These are phyloP conservation scores for Moesziomyces sp. DNA, from an alignment of 1,284 basidiomycete genomes.

Conservation along the genomic window DNA sequence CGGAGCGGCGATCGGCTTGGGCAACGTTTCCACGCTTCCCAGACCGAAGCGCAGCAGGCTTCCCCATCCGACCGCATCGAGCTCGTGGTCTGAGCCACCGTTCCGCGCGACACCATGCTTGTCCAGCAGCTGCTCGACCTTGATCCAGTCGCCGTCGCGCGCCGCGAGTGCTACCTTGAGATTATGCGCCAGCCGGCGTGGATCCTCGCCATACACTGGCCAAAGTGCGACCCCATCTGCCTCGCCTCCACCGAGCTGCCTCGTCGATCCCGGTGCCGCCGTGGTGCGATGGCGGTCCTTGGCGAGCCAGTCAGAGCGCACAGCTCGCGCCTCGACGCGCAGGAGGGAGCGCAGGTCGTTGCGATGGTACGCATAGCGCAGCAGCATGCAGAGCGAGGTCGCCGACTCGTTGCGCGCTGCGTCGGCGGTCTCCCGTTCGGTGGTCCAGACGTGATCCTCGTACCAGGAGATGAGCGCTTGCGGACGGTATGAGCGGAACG, in stretches of 20 bases:
- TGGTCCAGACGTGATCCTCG: conserved; percentile 32
- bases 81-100: background rate
- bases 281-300: background rate
- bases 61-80: conserved; percentile 28
- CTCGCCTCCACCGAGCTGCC: background rate
- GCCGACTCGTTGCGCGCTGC: conserved; percentile 14
- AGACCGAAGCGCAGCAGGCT: conserved; percentile 25
- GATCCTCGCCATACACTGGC: conserved; percentile 23
- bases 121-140: conserved; percentile 27
- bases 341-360: conserved; percentile 29
- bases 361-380: conserved; percentile 20
- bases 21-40: conserved; percentile 5
- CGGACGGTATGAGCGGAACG: conserved; percentile 9
- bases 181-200: conserved; percentile 22
- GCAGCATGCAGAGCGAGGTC: conserved; percentile 19
- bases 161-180: conserved; percentile 34
- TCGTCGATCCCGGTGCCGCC: background rate
- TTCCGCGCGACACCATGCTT: background rate
- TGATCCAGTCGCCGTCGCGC: conserved; percentile 22
- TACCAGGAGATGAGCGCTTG: conserved; percentile 29
- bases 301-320: background rate
- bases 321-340: conserved; percentile 18
- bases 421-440: conserved; percentile 19
- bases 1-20: background rate
- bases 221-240: conserved; percentile 20